Evolutionary conservation across 352 stramenopile genomes (phyloP), one percentile per base, ranked within the genome.

Genomic region (Nothophytophthora sp.): DNA sequence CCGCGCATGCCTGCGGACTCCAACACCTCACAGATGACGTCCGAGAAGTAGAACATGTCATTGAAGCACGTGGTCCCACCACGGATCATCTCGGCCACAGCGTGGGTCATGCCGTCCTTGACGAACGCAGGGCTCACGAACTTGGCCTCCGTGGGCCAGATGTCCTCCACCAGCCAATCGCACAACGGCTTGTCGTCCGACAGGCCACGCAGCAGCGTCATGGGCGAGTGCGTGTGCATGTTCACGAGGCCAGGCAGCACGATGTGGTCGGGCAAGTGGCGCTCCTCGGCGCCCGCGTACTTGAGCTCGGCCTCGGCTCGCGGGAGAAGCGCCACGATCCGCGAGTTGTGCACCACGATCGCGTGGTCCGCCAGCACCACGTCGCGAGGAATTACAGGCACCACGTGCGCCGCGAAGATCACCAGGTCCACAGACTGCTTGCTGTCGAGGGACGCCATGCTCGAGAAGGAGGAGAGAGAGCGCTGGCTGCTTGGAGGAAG

Each of bases 1-100:
- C 61, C 82, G 13, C 88, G 82, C 20, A 97, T 79, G 23, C 87
- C 87, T 9, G 86, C 73, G 8, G 55, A 19, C 43, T 90, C 69
- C 18, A 93, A 46, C 10, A 82, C 84, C 12, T 72, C 45, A 25
- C 72, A 81, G 7, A 70, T 63, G 8, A 79, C 67, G 2, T 85
- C 57, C 0, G 81, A 67, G 57, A 92, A 95, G 60, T 94, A 95
- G 76, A 95, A 96, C 88, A 97, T 97, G 67, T 97, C 87, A 47
- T 95, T 95, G 63, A 81, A 93, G 63, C 87, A 96, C 13, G 88
- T 97, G 22, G 85, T 95, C 25, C 88, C 88, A 33, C 76, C 63
- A 16, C 83, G 78, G n/a, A 97, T 76, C 77, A 96, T 94, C 72
- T 97, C 88, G n/a, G 87, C 87, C 5, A 74, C 75, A 2, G 86